A percentile compares a stretch with the other conserved stretches of the same genome.
Evolutionary conservation across 2,329 filamentous ascomycete species (phyloP).

Genomic region (Oidium heveae): DNA sequence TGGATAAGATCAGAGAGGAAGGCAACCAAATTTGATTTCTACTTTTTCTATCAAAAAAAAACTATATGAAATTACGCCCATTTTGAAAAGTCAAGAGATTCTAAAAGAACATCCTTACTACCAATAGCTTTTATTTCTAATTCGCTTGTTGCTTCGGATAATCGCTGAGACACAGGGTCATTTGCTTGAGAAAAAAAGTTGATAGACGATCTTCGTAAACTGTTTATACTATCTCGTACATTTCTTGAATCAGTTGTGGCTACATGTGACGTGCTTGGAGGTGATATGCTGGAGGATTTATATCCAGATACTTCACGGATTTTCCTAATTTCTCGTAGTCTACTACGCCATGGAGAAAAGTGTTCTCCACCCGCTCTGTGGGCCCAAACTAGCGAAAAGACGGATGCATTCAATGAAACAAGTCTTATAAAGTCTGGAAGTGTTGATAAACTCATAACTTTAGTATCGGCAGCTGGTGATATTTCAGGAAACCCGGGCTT

Average conservation of each 20-base stretch:
- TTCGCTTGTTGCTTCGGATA: slow-evolving; percentile 29
- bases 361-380: slow-evolving; percentile 55
- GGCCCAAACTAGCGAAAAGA: slow-evolving; percentile 81
- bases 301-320: slow-evolving; percentile 44
- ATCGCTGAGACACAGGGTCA: slow-evolving; percentile 31
- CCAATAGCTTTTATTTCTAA: slow-evolving; percentile 19
- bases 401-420: slow-evolving; percentile 73
- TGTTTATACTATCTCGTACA: slow-evolving; percentile 34
- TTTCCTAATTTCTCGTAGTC: slow-evolving; percentile 61
- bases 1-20: too few species aligned
- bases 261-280: slow-evolving; percentile 13
- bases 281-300: slow-evolving; percentile 15
- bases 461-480: slow-evolving; percentile 68
- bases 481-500: slow-evolving; percentile 77
- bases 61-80: slow-evolving; percentile 10
- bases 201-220: slow-evolving; percentile 34
- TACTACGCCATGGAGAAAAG: slow-evolving; percentile 69
- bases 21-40: too few species aligned
- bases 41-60: too few species aligned
- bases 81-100: slow-evolving; percentile 14
- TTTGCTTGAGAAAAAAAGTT: slow-evolving; percentile 35
- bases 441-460: slow-evolving; percentile 63
- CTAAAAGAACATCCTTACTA: slow-evolving; percentile 12
- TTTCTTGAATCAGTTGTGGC: slow-evolving; percentile 14
- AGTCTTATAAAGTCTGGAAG: slow-evolving; percentile 70